These are phyloP conservation scores for Cryptococcus sp. DNA, from an alignment of 1,284 basidiomycete species.

Conservation along the genomic window DNA sequence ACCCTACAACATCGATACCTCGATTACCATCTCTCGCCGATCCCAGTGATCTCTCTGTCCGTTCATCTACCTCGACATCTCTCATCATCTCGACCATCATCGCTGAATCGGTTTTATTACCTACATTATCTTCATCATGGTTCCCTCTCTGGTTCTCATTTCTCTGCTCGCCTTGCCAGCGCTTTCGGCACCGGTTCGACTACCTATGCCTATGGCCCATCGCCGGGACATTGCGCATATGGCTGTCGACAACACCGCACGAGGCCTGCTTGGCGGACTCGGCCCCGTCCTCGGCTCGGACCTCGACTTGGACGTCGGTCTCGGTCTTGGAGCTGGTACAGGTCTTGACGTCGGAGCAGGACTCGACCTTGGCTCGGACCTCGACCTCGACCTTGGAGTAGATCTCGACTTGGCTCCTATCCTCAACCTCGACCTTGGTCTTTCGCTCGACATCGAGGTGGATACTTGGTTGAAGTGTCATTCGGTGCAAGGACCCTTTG, in stretches of 20 bases:
- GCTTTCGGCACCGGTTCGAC: slow-evolving; percentile 3
- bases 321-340: background rate
- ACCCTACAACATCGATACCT: too few relatives aligned
- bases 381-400: slow-evolving; percentile 1
- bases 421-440: slow-evolving; percentile 5
- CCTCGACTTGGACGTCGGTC: background rate
- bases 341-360: slow-evolving; percentile 8
- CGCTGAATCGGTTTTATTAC: slow-evolving; percentile 2
- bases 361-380: slow-evolving; percentile 6
- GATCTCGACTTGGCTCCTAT: background rate
- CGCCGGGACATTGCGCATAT: background rate
- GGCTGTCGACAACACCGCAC: too few relatives aligned
- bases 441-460: slow-evolving; percentile 9
- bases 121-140: background rate
- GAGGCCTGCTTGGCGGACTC: background rate
- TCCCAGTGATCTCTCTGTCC: too few relatives aligned
- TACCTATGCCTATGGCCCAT: slow-evolving; percentile 8
- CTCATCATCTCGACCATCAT: background rate
- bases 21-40: too few relatives aligned
- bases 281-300: background rate
- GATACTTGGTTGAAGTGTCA: slow-evolving; percentile 11
- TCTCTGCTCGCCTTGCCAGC: slow-evolving; percentile 10
- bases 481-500: slow-evolving; percentile 7
- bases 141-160: slow-evolving; percentile 1
- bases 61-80: background rate